Evolutionary conservation across 371 early-diverging fungal species (phyloP).

Genomic region (Nosema muscidifuracis): DNA sequence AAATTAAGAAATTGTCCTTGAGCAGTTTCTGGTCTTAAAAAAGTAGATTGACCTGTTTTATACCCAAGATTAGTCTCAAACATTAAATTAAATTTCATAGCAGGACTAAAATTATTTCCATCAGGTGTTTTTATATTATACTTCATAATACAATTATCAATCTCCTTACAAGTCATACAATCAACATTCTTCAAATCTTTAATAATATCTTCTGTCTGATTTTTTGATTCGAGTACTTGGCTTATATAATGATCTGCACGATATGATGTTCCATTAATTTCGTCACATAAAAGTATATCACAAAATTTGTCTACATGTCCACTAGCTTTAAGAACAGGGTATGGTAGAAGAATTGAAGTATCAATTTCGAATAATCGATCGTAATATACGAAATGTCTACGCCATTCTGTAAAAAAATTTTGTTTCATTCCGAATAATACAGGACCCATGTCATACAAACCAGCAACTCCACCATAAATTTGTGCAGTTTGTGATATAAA

Average conservation of each 20-base stretch:
- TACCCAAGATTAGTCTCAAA: constrained; percentile 94
- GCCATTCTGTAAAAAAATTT: constrained; percentile 82
- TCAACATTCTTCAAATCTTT: constrained; percentile 65
- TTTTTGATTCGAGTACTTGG: constrained; percentile 75
- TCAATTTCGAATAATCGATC: constrained; percentile 98
- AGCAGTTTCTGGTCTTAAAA: constrained; percentile 96
- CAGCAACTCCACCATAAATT: constrained; percentile 34
- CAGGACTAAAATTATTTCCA: constrained; percentile 71
- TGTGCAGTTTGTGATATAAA: constrained; percentile 29
- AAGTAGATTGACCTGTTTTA: constrained; percentile 73
- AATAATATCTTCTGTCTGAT: constrained; percentile 72
- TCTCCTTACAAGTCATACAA: constrained; percentile 64
- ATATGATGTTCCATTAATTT: constrained; percentile 77
- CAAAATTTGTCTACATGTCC: constrained; percentile 98
- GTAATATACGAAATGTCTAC: constrained; percentile 89
- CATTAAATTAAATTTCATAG: constrained; percentile 95
- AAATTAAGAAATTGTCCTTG: constrained; percentile 99
- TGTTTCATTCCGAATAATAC: constrained; percentile 83
- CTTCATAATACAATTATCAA: constrained; percentile 75
- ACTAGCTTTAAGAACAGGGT: constrained; percentile 90
- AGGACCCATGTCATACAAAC: constrained; percentile 80
- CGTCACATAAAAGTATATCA: constrained; percentile 88
- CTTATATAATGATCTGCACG: constrained; percentile 96
- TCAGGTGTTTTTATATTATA: constrained; percentile 72
- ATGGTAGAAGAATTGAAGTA: constrained; percentile 86